Evolutionary conservation across 78 protist species (phyloP).

Genomic region (Diacronema lutheri): DNA sequence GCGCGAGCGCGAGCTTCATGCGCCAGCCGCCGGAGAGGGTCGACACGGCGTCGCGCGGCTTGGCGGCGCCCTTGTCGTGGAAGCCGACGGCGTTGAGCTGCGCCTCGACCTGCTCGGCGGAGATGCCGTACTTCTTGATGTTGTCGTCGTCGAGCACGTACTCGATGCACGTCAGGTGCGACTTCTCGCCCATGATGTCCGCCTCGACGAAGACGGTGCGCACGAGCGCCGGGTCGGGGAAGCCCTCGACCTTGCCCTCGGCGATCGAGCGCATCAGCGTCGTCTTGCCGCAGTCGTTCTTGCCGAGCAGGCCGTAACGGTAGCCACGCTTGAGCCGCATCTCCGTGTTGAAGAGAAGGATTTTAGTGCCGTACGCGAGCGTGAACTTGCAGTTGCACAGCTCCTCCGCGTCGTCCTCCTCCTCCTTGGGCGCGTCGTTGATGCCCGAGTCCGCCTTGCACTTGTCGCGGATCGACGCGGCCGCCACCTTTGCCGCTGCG

Average conservation of each 20-base stretch:
- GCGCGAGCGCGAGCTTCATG: conserved; percentile 48
- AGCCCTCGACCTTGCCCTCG: conserved; percentile 40
- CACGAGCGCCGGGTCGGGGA: conserved; percentile 52
- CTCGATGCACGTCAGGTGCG: conserved; percentile 35
- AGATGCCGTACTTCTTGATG: conserved; percentile 50
- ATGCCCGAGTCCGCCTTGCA: neutral
- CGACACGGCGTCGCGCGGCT: conserved; percentile 32
- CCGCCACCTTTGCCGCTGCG: neutral
- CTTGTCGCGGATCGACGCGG: neutral
- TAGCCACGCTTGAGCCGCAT: conserved; percentile 44
- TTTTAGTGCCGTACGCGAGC: conserved; percentile 67
- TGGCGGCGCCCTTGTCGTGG: conserved; percentile 19
- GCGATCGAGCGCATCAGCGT: conserved; percentile 57
- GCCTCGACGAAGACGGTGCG: conserved; percentile 68
- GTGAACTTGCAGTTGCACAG: conserved; percentile 65
- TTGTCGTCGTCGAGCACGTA: conserved; percentile 47
- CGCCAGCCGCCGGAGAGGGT: conserved; percentile 88
- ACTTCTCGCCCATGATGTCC: conserved; percentile 68
- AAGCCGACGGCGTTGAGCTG: conserved; percentile 17
- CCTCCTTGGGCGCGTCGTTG: conserved; percentile 29
- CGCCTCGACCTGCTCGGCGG: conserved; percentile 12
- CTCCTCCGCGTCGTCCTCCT: conserved; percentile 64
- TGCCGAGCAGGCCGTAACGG: conserved; percentile 59
- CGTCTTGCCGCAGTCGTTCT: conserved; percentile 62
- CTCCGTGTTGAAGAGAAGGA: conserved; percentile 59